Conservation (phyloP, 192 early-diverging fungal genomes). For the Coemansia sp. region DNA sequence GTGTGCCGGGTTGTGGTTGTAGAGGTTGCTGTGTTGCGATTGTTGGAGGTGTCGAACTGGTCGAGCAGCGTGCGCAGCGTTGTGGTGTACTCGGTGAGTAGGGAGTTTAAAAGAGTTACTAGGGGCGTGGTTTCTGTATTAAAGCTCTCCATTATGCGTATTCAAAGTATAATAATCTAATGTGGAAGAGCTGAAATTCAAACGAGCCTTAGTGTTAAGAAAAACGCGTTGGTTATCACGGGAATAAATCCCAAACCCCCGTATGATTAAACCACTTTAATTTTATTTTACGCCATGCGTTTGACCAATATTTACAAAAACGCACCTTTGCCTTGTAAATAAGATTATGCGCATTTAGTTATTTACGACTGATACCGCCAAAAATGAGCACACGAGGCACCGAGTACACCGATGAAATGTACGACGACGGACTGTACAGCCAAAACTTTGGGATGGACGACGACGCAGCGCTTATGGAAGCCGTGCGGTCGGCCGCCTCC, state of each 20-base stretch:
- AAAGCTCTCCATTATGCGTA: constrained; percentile 16
- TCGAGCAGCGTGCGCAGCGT: constrained; percentile 35
- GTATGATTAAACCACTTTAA: neutral
- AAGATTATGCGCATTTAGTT: too few relatives aligned
- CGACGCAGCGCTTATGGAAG: constrained; percentile 18
- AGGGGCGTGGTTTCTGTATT: constrained; percentile 38
- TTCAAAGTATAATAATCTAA: neutral
- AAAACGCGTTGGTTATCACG: too few relatives aligned
- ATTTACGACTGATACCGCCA: too few relatives aligned
- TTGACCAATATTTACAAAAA: too few relatives aligned
- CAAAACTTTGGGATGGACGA: neutral
- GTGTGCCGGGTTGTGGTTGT: constrained; percentile 12
- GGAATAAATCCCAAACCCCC: too few relatives aligned
- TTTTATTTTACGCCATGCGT: neutral
- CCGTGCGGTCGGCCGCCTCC: constrained; percentile 29
- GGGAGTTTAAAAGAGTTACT: constrained; percentile 31
- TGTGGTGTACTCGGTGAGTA: constrained; percentile 36
- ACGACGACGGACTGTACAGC: neutral
- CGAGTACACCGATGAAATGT: neutral
- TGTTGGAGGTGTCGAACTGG: constrained; percentile 39
- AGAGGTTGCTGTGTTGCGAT: constrained; percentile 20
- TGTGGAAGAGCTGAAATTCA: neutral
- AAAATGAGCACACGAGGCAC: too few relatives aligned
- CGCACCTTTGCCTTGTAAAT: neutral
- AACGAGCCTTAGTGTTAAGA: neutral